Evolutionary conservation across 2,329 filamentous ascomycete genomes (phyloP).

Genomic region (Fusarium sp.): DNA sequence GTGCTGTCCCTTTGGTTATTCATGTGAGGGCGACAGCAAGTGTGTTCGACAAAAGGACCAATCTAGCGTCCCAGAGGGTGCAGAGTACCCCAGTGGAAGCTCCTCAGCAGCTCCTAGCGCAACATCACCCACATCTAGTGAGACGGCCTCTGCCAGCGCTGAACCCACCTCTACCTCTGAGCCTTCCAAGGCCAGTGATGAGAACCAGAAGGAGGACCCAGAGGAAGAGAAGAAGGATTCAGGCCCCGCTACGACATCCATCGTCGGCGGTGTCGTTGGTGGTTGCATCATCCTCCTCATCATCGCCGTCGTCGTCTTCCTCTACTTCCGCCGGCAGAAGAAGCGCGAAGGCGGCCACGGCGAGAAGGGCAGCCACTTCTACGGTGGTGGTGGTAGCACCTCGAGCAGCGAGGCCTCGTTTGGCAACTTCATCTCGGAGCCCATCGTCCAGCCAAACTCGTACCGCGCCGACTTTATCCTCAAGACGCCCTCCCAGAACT

Average conservation of each 20-base stretch:
- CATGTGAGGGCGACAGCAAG: slow-evolving; percentile 62
- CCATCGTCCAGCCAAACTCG: slow-evolving; percentile 60
- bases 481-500: slow-evolving; percentile 45
- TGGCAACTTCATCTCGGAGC: slow-evolving; percentile 66
- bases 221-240: slow-evolving; percentile 29
- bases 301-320: slow-evolving; percentile 53
- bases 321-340: slow-evolving; percentile 53
- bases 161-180: slow-evolving; percentile 29
- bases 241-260: slow-evolving; percentile 51
- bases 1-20: slow-evolving; percentile 81
- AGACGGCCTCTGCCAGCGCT: slow-evolving; percentile 40
- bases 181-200: slow-evolving; percentile 24
- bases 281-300: slow-evolving; percentile 59
- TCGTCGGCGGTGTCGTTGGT: slow-evolving; percentile 61
- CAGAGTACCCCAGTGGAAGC: slow-evolving; percentile 41
- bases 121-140: slow-evolving; percentile 35
- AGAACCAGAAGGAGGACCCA: slow-evolving; percentile 4
- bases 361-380: slow-evolving; percentile 38
- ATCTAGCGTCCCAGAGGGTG: slow-evolving; percentile 50
- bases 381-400: slow-evolving; percentile 19
- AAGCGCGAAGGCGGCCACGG: slow-evolving; percentile 23
- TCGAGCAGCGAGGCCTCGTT: slow-evolving; percentile 43
- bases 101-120: slow-evolving; percentile 32
- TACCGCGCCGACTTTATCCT: slow-evolving; percentile 67
- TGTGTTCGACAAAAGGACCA: slow-evolving; percentile 68